These are phyloP conservation scores for Rhizopus microsporus DNA, from an alignment of 371 early-diverging fungal species.

Conservation along the genomic window DNA sequence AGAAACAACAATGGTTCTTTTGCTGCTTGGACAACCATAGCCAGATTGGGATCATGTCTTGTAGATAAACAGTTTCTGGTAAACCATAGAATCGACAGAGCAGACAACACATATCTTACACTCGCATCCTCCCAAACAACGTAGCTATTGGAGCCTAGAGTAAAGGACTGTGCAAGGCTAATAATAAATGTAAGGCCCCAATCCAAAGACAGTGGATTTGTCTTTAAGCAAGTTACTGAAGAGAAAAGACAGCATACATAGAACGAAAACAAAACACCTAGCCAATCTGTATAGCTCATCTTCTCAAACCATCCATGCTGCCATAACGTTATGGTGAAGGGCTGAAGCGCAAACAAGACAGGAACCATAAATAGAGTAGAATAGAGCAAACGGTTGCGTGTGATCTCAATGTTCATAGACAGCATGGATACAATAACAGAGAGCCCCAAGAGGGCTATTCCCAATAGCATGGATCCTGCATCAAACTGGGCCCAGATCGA, in stretches of 20 bases:
- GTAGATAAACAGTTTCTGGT: conserved; percentile 2
- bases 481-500: conserved; percentile 95
- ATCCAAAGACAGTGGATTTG: not conserved
- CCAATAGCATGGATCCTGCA: conserved; percentile 60
- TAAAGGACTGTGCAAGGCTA: conserved; percentile 56
- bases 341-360: not conserved
- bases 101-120: conserved; percentile 49
- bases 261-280: conserved; percentile 16
- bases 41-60: not conserved
- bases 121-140: conserved; percentile 86
- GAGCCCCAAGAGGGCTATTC: conserved; percentile 52
- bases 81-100: conserved; percentile 33
- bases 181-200: conserved; percentile 20
- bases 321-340: not conserved
- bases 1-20: conserved; percentile 42
- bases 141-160: conserved; percentile 86
- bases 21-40: not conserved
- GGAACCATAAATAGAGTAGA: not conserved
- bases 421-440: conserved; percentile 12
- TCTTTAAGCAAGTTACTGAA: not conserved
- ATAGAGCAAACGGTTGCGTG: not conserved
- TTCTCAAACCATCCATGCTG: conserved; percentile 41
- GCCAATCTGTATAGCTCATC: conserved; percentile 36
- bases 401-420: conserved; percentile 3
- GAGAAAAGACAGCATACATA: not conserved